Base-by-base conservation (phyloP, 2,329 filamentous ascomycete species). In the Drechslerella stenobrocha region DNA sequence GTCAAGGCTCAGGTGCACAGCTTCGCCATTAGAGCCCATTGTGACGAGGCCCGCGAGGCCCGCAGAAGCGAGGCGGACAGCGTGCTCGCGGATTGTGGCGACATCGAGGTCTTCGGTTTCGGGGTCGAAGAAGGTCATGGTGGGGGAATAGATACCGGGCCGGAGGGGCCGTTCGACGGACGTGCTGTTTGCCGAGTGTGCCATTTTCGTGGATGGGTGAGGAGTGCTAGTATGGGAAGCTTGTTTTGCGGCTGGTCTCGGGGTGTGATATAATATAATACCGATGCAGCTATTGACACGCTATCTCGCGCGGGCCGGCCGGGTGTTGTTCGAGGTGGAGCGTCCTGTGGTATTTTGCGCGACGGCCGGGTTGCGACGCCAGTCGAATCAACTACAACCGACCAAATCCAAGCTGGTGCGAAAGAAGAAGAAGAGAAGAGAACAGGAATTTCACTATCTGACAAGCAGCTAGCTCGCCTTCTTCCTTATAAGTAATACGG, bases 11-110 rank as follows among this genome's bases (percentile, higher is more conserved):
- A 92, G 81, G 74, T 90, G 88, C 9, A 90, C 87, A 5, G 89
- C 88, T 78, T 93, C 89, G 73, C 88, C 88, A 74, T 92, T 92
- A 74, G 86, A 89, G 46, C 88, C 88, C 75, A 90, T 88, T 8
- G 86, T 88, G 48, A 87, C 86, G 46, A 92, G 80, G 18, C 88
- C 87, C 13, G 85, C 82, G 40, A 91, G 83, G 70, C 88, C 88
- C 24, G 86, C 83, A 58, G 81, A 76, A 46, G 87, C 88, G n/a
- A 92, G 83, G 72, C 85, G 83, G 52, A 88, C 81, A 34, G 87
- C 84, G 74, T 83, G 79, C 52, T 79, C 80, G 48, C 81, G 80
- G 63, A 85, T 84, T 35, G 84, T 82, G 32, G 79, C 76, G 9
- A 82, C 79, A 73, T 90, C 87, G 57, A 90, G 77, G 57, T 89